Conservation (phyloP, 176 grass and related monocot genomes). For the Ampelocalamus luodianensis region DNA sequence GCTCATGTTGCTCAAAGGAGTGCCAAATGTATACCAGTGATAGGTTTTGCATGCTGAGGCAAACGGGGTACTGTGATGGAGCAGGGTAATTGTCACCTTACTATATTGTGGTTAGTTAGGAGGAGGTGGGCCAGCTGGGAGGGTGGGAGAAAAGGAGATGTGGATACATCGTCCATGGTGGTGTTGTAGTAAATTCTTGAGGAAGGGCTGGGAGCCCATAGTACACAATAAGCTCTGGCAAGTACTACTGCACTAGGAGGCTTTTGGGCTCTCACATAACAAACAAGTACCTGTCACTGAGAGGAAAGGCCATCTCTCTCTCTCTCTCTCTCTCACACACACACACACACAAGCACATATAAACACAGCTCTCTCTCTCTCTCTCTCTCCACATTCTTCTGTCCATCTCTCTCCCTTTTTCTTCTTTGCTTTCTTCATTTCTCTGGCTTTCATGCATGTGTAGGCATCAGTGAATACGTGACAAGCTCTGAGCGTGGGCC, state of each 20-base stretch:
- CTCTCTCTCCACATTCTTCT: conserved; percentile 38
- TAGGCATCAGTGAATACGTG: conserved; percentile 90
- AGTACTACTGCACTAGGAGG: conserved; percentile 56
- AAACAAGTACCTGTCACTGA: conserved; percentile 77
- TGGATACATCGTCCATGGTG: conserved; percentile 43
- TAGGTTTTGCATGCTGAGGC: conserved; percentile 61
- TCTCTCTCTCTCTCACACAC: conserved; percentile 32
- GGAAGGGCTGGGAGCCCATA: conserved; percentile 47
- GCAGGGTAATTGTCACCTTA: conserved; percentile 70
- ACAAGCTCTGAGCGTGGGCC: conserved; percentile 79
- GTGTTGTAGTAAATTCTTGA: conserved; percentile 60
- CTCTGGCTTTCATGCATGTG: conserved; percentile 93
- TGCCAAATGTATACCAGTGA: conserved; percentile 53
- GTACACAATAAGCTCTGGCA: conserved; percentile 65
- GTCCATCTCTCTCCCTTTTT: conserved; percentile 20
- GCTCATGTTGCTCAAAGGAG: conserved; percentile 44
- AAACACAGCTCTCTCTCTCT: not conserved
- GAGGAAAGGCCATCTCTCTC: conserved; percentile 46
- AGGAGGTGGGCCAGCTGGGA: conserved; percentile 30
- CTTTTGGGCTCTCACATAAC: conserved; percentile 84
- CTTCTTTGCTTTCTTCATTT: conserved; percentile 62
- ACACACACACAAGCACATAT: not conserved
- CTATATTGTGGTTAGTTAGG: conserved; percentile 60
- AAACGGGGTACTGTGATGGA: conserved; percentile 43
- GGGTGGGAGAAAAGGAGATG: conserved; percentile 9